Evolutionary conservation across 1,284 basidiomycete species (phyloP).

Genomic region (Ceratobasidium sp.): DNA sequence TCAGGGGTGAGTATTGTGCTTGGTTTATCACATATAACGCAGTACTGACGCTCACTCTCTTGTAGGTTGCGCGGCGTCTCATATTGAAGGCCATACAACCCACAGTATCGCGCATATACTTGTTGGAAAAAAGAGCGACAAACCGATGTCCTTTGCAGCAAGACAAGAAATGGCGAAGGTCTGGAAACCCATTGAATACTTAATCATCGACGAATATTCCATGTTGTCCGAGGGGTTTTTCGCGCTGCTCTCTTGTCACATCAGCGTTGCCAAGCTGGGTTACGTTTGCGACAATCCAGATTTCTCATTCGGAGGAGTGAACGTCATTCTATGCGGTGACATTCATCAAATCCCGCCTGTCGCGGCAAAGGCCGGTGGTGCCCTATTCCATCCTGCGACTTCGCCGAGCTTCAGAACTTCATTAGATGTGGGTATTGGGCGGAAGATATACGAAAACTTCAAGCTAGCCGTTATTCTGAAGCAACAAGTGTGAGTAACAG

Average conservation of each 20-base stretch:
- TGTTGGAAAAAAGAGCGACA: background rate
- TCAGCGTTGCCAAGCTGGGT: conserved; percentile 50
- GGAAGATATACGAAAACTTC: conserved; percentile 58
- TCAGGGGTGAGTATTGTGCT: conserved; percentile 54
- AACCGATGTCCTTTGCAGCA: background rate
- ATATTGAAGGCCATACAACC: conserved; percentile 56
- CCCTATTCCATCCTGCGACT: conserved; percentile 52
- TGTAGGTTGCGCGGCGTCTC: conserved; percentile 53
- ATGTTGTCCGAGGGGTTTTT: conserved; percentile 57
- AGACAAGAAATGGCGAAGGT: conserved; percentile 17
- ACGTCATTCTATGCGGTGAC: conserved; percentile 53
- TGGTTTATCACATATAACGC: too few relatives aligned
- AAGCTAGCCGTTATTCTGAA: conserved; percentile 57
- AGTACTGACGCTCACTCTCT: background rate
- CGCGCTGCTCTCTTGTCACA: conserved; percentile 51
- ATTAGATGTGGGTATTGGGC: conserved; percentile 50
- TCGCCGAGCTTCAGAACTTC: background rate
- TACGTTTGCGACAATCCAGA: conserved; percentile 3
- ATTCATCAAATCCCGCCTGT: conserved; percentile 63
- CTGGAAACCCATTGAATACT: conserved; percentile 50
- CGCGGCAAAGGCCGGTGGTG: conserved; percentile 41
- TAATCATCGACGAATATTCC: conserved; percentile 58
- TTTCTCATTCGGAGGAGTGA: conserved; percentile 56
- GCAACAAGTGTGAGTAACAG: conserved; percentile 58
- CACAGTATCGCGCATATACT: conserved; percentile 50